Percentiles rank a stretch among this genome's conserved stretches.
Conservation (phyloP, 805 yeast species). For the Starmerella vitae region DNA sequence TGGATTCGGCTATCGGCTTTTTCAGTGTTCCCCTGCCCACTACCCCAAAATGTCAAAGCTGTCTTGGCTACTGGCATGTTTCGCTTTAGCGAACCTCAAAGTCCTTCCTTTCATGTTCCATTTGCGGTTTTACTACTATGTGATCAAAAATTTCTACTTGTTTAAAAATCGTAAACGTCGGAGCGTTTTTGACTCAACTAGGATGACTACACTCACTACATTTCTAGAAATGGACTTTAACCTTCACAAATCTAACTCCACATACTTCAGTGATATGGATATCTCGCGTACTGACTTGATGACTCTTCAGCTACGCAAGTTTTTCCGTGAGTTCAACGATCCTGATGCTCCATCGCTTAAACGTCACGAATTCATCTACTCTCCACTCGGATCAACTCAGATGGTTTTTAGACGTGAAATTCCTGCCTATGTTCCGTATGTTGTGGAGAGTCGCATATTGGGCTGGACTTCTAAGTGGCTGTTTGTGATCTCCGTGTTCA, state of each 20-base stretch:
- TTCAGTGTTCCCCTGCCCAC: too few species aligned
- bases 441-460: slow-evolving; percentile 43
- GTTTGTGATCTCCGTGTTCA: slow-evolving; percentile 52
- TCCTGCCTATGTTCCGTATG: slow-evolving; percentile 47
- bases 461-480: slow-evolving; percentile 89
- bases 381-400: slow-evolving; percentile 65
- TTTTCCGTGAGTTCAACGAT: slow-evolving; percentile 36
- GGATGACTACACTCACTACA: slow-evolving; percentile 42
- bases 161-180: slow-evolving; percentile 20
- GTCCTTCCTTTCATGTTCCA: slow-evolving; percentile 55
- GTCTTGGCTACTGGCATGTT: slow-evolving; percentile 13
- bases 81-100: slow-evolving; percentile 39
- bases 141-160: slow-evolving; percentile 31
- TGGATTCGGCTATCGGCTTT: too few species aligned
- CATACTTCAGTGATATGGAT: slow-evolving; percentile 73
- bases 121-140: slow-evolving; percentile 43
- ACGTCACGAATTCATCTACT: slow-evolving; percentile 37
- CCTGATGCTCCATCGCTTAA: slow-evolving; percentile 19
- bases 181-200: slow-evolving; percentile 11
- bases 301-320: slow-evolving; percentile 42
- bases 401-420: slow-evolving; percentile 61
- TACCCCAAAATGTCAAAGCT: slow-evolving; percentile 1
- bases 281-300: slow-evolving; percentile 57
- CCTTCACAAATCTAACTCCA: slow-evolving; percentile 74
- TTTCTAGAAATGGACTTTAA: slow-evolving; percentile 76